Conservation (phyloP, 495 filamentous ascomycete species). For the Achaetomiella virescens region DNA sequence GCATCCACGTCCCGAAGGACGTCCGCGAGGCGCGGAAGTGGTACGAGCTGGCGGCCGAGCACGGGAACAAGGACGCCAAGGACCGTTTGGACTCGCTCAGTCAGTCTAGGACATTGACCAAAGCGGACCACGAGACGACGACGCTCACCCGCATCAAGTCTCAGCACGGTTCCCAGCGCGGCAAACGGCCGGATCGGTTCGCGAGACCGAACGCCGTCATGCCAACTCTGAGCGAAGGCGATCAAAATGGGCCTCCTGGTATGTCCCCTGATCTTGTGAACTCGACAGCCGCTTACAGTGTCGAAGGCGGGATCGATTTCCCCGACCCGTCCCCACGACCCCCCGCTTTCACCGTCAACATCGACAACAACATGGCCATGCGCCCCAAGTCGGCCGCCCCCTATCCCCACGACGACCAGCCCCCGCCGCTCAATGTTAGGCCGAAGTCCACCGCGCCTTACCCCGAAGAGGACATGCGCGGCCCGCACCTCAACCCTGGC, state of each 20-base stretch:
- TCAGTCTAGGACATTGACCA: slow-evolving; percentile 77
- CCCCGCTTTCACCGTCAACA: slow-evolving; percentile 41
- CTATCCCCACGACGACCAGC: slow-evolving; percentile 41
- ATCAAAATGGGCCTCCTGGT: slow-evolving; percentile 12
- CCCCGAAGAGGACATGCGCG: slow-evolving; percentile 44
- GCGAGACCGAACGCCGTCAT: slow-evolving; percentile 40
- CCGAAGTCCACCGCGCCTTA: slow-evolving; percentile 44
- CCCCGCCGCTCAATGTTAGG: slow-evolving; percentile 34
- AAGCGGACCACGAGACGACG: slow-evolving; percentile 86
- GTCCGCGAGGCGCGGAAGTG: slow-evolving; percentile 77
- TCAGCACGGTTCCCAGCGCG: slow-evolving; percentile 79
- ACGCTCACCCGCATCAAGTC: slow-evolving; percentile 89
- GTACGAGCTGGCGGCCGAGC: slow-evolving; percentile 85
- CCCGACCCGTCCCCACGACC: slow-evolving; percentile 58
- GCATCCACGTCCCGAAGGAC: slow-evolving; percentile 76
- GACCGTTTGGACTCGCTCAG: slow-evolving; percentile 77
- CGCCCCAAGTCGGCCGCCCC: slow-evolving; percentile 52
- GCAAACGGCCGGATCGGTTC: slow-evolving; percentile 61
- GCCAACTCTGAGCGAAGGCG: slow-evolving; percentile 43
- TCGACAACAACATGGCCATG: slow-evolving; percentile 32
- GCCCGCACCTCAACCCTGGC: slow-evolving; percentile 30
- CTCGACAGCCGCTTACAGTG: slow-evolving; percentile 20
- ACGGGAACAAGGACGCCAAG: slow-evolving; percentile 86
- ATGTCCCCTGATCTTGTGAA: slow-evolving; percentile 1
- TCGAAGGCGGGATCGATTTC: slow-evolving; percentile 52